A percentile compares a stretch with the other conserved stretches of the same genome.
Conservation (phyloP, 495 filamentous ascomycete species). For the Sporormia fimetaria region DNA sequence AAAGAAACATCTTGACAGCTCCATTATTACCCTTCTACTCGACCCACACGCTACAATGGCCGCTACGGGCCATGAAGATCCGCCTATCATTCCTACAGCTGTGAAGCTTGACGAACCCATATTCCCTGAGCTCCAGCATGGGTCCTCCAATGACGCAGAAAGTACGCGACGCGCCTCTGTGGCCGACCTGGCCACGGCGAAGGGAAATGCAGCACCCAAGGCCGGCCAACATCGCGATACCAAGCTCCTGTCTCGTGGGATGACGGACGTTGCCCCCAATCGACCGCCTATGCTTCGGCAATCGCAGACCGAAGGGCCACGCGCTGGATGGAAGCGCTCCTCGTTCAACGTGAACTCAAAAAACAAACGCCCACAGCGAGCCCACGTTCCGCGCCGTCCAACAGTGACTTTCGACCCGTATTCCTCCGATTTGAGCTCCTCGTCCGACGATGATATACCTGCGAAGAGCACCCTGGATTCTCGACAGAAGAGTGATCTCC, state of each 20-base stretch:
- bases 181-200: slow-evolving; percentile 1
- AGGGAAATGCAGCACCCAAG: no score
- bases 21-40: background rate
- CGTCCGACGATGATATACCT: slow-evolving; percentile 9
- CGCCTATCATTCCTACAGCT: slow-evolving; percentile 5
- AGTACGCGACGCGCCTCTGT: slow-evolving; percentile 1
- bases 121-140: slow-evolving; percentile 8
- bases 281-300: slow-evolving; percentile 5
- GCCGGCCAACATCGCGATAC: no score
- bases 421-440: slow-evolving; percentile 14
- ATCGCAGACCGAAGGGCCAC: slow-evolving; percentile 11
- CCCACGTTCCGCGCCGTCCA: background rate
- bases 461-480: background rate
- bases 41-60: slow-evolving; percentile 7
- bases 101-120: slow-evolving; percentile 3
- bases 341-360: background rate
- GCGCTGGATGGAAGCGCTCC: background rate
- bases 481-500: background rate
- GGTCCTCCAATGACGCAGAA: background rate
- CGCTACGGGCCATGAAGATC: slow-evolving; percentile 3
- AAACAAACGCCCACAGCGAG: background rate
- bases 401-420: slow-evolving; percentile 23
- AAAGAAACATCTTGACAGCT: no score
- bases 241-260: background rate
- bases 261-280: background rate